These are phyloP conservation scores for Chaetothyriales sp. DNA, from an alignment of 2,329 filamentous ascomycete genomes.

Conservation along the genomic window DNA sequence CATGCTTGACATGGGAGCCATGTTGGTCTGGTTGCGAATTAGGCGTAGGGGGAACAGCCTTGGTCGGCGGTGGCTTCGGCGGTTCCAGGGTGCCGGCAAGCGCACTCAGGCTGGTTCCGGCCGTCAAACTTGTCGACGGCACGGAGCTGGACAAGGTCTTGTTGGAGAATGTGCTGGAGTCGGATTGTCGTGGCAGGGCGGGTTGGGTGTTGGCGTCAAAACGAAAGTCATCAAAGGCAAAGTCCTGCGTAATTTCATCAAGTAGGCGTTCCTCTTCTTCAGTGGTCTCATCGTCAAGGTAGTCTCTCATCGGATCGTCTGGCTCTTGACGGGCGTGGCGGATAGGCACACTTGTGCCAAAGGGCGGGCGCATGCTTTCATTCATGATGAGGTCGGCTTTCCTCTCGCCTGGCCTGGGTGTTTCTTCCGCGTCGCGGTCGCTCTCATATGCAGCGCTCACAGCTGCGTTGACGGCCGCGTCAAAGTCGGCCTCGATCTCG, in stretches of 20 bases:
- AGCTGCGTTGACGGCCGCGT: constrained; percentile 83
- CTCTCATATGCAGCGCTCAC: constrained; percentile 95
- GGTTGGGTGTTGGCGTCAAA: constrained; percentile 55
- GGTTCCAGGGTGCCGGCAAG: constrained; percentile 45
- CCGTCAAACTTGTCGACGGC: constrained; percentile 55
- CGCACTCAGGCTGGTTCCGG: constrained; percentile 53
- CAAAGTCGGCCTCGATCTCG: constrained; percentile 58
- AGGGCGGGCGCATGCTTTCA: background rate
- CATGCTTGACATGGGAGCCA: background rate
- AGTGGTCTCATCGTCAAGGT: constrained; percentile 46
- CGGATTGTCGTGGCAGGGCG: constrained; percentile 59
- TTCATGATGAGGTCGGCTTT: constrained; percentile 41
- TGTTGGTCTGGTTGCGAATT: too few relatives aligned
- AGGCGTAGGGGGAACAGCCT: constrained; percentile 4
- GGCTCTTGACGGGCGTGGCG: constrained; percentile 19
- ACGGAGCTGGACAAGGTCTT: constrained; percentile 69
- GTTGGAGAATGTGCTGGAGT: constrained; percentile 51
- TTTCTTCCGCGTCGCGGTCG: constrained; percentile 36
- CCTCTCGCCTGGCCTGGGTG: constrained; percentile 54
- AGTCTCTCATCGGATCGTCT: constrained; percentile 23
- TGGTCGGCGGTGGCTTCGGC: constrained; percentile 9
- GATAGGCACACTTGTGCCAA: background rate
- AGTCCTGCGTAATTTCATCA: constrained; percentile 77
- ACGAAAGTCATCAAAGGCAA: constrained; percentile 68
- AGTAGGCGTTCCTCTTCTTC: constrained; percentile 62